These are phyloP conservation scores for Vanrija pseudolonga DNA, from an alignment of 1,284 basidiomycete genomes.

Conservation along the genomic window DNA sequence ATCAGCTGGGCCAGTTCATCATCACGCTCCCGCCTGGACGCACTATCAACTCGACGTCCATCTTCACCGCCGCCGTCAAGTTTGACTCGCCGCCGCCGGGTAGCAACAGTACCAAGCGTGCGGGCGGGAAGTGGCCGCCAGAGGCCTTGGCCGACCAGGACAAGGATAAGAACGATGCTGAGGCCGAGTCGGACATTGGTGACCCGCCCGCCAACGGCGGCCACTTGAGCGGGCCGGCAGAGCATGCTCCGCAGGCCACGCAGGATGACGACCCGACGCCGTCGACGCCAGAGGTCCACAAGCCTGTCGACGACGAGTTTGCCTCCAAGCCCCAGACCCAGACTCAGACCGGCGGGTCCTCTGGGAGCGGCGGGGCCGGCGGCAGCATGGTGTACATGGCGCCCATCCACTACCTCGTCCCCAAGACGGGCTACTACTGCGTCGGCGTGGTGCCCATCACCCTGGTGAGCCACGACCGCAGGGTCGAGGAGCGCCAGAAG, in stretches of 20 bases:
- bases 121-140: neutral
- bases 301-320: neutral
- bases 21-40: slow-evolving; percentile 62
- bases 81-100: slow-evolving; percentile 14
- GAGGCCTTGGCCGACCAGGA: neutral
- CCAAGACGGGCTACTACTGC: slow-evolving; percentile 90
- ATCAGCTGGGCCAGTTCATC: slow-evolving; percentile 79
- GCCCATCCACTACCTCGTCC: slow-evolving; percentile 68
- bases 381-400: slow-evolving; percentile 23
- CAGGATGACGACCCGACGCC: neutral
- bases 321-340: neutral
- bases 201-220: neutral
- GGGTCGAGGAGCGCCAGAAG: slow-evolving; percentile 27
- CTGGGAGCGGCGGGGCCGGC: neutral
- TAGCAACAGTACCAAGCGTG: neutral
- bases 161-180: slow-evolving; percentile 2
- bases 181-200: neutral
- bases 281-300: neutral
- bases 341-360: neutral
- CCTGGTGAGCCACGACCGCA: slow-evolving; percentile 48
- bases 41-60: slow-evolving; percentile 60
- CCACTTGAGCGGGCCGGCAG: neutral
- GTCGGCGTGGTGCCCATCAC: slow-evolving; percentile 85
- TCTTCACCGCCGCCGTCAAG: slow-evolving; percentile 51
- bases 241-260: neutral